Conservation (phyloP, 768 basidiomycete species). For the Paxillus involutus region DNA sequence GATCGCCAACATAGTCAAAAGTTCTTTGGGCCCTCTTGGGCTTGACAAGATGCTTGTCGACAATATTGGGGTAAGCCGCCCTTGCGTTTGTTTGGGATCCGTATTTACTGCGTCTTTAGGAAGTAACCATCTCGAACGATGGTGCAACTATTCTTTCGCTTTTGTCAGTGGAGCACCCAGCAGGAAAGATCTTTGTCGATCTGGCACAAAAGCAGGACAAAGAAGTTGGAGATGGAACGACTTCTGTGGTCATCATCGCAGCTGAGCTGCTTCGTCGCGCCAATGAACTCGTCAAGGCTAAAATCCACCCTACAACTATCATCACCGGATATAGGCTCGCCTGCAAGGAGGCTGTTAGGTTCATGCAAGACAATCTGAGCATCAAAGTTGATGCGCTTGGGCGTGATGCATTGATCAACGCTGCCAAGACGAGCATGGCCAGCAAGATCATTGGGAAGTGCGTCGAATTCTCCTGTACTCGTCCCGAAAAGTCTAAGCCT, state of each 20-base stretch:
- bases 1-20: constrained; percentile 97
- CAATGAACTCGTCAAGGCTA: constrained; percentile 96
- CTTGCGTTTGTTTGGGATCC: not conserved
- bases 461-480: constrained; percentile 32
- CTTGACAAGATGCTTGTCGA: constrained; percentile 98
- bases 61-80: constrained; percentile 81
- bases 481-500: not conserved
- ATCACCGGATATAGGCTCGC: constrained; percentile 98
- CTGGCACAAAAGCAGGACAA: constrained; percentile 99
- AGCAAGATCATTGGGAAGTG: constrained; percentile 98
- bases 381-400: constrained; percentile 94
- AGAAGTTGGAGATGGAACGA: constrained; percentile 99
- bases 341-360: constrained; percentile 95
- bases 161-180: constrained; percentile 93
- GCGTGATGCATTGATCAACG: constrained; percentile 88
- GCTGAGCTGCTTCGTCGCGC: constrained; percentile 96
- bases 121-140: constrained; percentile 99
- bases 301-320: constrained; percentile 98
- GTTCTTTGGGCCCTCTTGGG: constrained; percentile 91
- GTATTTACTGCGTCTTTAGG: constrained; percentile 47
- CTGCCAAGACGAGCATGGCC: constrained; percentile 97
- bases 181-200: constrained; percentile 96
- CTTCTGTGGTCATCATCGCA: constrained; percentile 96
- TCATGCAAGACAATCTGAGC: constrained; percentile 96
- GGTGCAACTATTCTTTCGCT: constrained; percentile 98